Evolutionary conservation across 2,329 filamentous ascomycete species (phyloP).

Genomic region (Didymella sp.): DNA sequence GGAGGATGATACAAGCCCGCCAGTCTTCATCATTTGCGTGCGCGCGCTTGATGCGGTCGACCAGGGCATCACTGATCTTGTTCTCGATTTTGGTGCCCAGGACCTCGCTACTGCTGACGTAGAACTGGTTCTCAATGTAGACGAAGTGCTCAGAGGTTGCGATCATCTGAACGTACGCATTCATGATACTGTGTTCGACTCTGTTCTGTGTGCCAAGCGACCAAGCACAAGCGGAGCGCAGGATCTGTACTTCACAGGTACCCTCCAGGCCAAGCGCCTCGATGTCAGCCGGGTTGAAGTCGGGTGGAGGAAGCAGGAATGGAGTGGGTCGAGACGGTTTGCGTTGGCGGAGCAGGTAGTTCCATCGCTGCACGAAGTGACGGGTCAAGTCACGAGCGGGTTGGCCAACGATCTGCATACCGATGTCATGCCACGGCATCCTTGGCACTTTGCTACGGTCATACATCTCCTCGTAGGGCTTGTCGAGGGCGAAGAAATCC

Average conservation of each 20-base stretch:
- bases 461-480: slow-evolving; percentile 99
- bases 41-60: slow-evolving; percentile 87
- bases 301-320: slow-evolving; percentile 90
- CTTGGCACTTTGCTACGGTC: slow-evolving; percentile 85
- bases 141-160: slow-evolving; percentile 95
- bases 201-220: slow-evolving; percentile 84
- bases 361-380: slow-evolving; percentile 98
- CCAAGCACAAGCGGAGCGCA: slow-evolving; percentile 90
- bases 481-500: slow-evolving; percentile 91
- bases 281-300: slow-evolving; percentile 85
- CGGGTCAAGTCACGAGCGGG: slow-evolving; percentile 91
- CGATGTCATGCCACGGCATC: slow-evolving; percentile 99
- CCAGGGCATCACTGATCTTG: slow-evolving; percentile 90
- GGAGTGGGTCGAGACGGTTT: slow-evolving; percentile 94
- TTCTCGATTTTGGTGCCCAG: slow-evolving; percentile 89
- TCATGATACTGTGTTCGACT: slow-evolving; percentile 94
- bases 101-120: slow-evolving; percentile 90
- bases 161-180: slow-evolving; percentile 92
- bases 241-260: slow-evolving; percentile 94
- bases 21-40: slow-evolving; percentile 85
- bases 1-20: slow-evolving; percentile 88
- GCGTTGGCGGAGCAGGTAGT: slow-evolving; percentile 90
- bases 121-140: slow-evolving; percentile 99
- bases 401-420: slow-evolving; percentile 97
- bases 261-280: slow-evolving; percentile 87